Base-by-base conservation (phyloP, 768 basidiomycete species). In the Omphalotus guepiniiformis region DNA sequence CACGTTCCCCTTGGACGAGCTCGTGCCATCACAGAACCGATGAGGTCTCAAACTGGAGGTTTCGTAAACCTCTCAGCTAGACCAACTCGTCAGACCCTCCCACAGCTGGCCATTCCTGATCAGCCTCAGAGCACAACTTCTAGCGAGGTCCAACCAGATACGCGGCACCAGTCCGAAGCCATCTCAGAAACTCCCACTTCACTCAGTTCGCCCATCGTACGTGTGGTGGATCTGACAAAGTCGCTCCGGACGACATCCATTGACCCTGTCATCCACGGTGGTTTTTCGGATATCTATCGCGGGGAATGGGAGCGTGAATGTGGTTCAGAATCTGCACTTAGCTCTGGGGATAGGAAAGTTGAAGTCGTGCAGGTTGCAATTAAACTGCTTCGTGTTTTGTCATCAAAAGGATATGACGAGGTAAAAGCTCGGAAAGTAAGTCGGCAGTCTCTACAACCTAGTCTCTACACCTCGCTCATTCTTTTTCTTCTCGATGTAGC, bases 271-370 rank as follows among this genome's bases (percentile, higher is more conserved):
- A 72, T 64, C 25, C 70, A 70, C 42, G 75, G 76, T 0, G 71
- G 73, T 1, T 71, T 73, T 38, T 71, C 74, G 12, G 75, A 77
- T 51, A 75, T 77, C 26, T 74, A 73, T 62, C 65, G 65, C 39
- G 75, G 75, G 13, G 52, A 64, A 15, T 73, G 72, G 58, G 44
- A 48, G 47, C 40, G 15, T 28, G 47, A 16, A 2, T 47, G 36
- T 21, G 6, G 13, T 1, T 37, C 22, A 32, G 5, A 29, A 2
- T 25, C 21, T 25, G 21, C 25, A n/a, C 25, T 42, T 12, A 13
- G 12, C 15, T 9, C 28, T 42, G 16, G 16, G 26, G 29, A 25
- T 32, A 3, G 18, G 23, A 15, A 39, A 25, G 27, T 46, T 25
- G 5, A 15, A 4, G 16, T 23, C 6, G 34, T 41, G 11, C 53